A percentile compares a stretch with the other conserved stretches of the same genome.
phyloP scores from a whole-genome alignment of 2,329 filamentous ascomycete species.

The Incumbomyces lentus region DNA sequence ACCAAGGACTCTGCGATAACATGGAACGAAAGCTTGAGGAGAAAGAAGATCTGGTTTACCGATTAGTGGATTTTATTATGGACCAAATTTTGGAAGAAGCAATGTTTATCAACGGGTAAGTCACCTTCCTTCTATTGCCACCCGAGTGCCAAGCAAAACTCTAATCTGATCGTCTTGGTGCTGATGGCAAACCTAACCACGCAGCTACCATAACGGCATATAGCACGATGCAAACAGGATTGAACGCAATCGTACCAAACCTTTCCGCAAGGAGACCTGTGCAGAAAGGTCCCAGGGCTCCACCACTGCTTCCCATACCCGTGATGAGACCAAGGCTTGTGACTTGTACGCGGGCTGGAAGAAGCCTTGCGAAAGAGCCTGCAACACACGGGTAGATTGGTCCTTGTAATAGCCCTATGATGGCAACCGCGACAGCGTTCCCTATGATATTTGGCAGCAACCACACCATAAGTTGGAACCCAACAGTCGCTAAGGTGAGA shows the following conservation, averaged over 20 bases:
- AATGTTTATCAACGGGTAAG: no score
- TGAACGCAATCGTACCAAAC: conserved; percentile 38
- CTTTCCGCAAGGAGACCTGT: conserved; percentile 39
- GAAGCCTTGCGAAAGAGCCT: conserved; percentile 23
- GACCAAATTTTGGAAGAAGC: no score
- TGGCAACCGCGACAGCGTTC: conserved; percentile 53
- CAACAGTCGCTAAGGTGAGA: conserved; percentile 50
- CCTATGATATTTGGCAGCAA: conserved; percentile 63
- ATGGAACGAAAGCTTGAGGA: no score
- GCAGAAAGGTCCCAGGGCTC: conserved; percentile 36
- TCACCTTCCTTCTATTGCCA: no score
- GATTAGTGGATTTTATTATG: no score
- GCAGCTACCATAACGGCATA: conserved; percentile 44
- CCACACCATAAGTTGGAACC: conserved; percentile 71
- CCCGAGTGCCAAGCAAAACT: no score
- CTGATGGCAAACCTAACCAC: conserved; percentile 45
- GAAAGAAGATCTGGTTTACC: no score
- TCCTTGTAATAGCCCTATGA: conserved; percentile 66
- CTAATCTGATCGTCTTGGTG: no score
- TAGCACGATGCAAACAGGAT: conserved; percentile 46
- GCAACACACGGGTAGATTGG: conserved; percentile 62
- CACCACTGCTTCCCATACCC: conserved; percentile 33
- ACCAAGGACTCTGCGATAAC: no score
- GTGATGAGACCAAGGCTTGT: conserved; percentile 30
- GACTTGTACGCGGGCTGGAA: conserved; percentile 30